phyloP scores from a whole-genome alignment of 2,329 filamentous ascomycete genomes.

The Periconia sp. region DNA sequence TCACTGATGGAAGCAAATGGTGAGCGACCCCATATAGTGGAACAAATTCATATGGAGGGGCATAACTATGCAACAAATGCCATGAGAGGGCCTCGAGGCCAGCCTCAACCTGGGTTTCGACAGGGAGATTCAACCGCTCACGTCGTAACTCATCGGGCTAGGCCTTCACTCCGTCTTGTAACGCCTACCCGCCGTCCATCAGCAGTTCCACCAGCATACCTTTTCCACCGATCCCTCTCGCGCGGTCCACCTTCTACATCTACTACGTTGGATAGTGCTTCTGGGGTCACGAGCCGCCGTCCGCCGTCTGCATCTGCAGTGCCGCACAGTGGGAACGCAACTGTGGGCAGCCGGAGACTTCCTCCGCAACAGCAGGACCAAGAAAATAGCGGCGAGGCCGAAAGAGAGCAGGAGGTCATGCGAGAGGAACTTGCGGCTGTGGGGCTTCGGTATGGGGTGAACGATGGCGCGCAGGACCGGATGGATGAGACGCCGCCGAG shows the following conservation, averaged over 20 bases:
- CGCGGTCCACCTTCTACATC: slow-evolving; percentile 9
- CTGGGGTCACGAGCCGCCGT: slow-evolving; percentile 13
- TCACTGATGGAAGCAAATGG: slow-evolving; percentile 3
- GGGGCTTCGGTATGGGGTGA: slow-evolving; percentile 21
- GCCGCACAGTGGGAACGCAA: background rate
- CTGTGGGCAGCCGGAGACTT: slow-evolving; percentile 12
- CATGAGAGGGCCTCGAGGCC: slow-evolving; percentile 8
- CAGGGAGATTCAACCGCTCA: background rate
- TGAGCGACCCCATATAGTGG: slow-evolving; percentile 10
- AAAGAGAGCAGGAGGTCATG: slow-evolving; percentile 24
- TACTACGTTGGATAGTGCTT: slow-evolving; percentile 14
- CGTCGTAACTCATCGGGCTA: background rate
- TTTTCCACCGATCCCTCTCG: slow-evolving; percentile 3
- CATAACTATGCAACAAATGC: background rate
- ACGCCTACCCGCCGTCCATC: background rate
- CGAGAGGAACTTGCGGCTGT: slow-evolving; percentile 23
- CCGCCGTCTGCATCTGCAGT: background rate
- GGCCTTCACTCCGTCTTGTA: background rate
- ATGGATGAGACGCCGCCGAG: slow-evolving; percentile 42
- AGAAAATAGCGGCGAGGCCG: slow-evolving; percentile 35
- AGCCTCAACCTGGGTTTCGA: slow-evolving; percentile 6
- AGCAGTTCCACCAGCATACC: background rate
- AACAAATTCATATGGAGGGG: background rate
- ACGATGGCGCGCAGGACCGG: slow-evolving; percentile 15
- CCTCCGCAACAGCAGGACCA: slow-evolving; percentile 30